Evolutionary conservation across 2,329 filamentous ascomycete genomes (phyloP).

Genomic region (Daldinia eschscholtzii): DNA sequence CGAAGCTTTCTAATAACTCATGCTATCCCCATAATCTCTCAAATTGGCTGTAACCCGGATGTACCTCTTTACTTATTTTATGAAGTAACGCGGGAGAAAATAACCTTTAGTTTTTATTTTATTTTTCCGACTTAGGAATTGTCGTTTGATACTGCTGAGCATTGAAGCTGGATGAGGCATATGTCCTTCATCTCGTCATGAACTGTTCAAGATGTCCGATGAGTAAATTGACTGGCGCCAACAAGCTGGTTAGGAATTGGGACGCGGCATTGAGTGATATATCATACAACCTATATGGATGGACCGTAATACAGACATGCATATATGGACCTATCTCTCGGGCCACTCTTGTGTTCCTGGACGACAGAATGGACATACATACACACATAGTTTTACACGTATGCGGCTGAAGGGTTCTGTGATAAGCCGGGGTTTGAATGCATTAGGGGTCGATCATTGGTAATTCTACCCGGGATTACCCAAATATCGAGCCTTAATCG

Average conservation of each 20-base stretch:
- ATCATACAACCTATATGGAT: slow-evolving; percentile 28
- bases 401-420: slow-evolving; percentile 45
- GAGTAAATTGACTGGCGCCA: slow-evolving; percentile 24
- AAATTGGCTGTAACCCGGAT: background rate
- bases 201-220: slow-evolving; percentile 8
- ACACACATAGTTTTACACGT: slow-evolving; percentile 11
- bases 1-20: background rate
- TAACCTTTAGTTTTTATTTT: background rate
- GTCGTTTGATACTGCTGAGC: too few species aligned
- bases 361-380: slow-evolving; percentile 33
- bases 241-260: slow-evolving; percentile 7
- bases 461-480: slow-evolving; percentile 43
- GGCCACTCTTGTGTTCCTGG: slow-evolving; percentile 19
- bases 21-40: background rate
- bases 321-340: slow-evolving; percentile 21
- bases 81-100: background rate
- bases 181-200: slow-evolving; percentile 22
- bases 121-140: background rate
- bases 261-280: slow-evolving; percentile 38
- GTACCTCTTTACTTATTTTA: background rate
- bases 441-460: slow-evolving; percentile 47
- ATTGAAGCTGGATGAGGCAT: slow-evolving; percentile 4
- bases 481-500: slow-evolving; percentile 38
- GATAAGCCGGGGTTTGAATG: slow-evolving; percentile 36
- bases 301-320: slow-evolving; percentile 25